Evolutionary conservation across 176 grass and related monocot genomes (phyloP).

Genomic region (Zizania latifolia): DNA sequence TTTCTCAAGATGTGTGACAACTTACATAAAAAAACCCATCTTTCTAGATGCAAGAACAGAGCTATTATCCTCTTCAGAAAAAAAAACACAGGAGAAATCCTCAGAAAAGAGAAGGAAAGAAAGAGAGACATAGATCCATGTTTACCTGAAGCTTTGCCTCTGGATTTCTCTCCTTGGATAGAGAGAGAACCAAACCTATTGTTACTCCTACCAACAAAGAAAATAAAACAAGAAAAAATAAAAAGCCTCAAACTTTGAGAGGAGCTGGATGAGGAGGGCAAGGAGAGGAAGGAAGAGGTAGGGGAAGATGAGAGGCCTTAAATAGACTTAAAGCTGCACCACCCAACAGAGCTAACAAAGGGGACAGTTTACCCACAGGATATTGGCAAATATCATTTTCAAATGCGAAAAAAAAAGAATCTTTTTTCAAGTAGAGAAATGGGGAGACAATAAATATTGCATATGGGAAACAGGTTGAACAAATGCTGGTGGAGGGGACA

Average conservation of each 20-base stretch:
- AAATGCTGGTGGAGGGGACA: constrained; percentile 23
- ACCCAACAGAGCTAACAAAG: constrained; percentile 19
- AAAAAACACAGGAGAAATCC: not conserved
- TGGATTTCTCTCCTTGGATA: constrained; percentile 22
- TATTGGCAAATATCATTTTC: constrained; percentile 19
- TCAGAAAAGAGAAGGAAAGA: not conserved
- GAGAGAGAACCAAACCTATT: not conserved
- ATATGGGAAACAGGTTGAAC: constrained; percentile 20
- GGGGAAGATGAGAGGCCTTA: constrained; percentile 35
- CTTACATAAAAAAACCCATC: not conserved
- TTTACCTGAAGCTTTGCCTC: constrained; percentile 52
- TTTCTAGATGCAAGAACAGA: not conserved
- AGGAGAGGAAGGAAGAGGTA: constrained; percentile 36
- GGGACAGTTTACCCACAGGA: constrained; percentile 39
- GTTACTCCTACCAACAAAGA: constrained; percentile 50
- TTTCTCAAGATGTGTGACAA: not conserved
- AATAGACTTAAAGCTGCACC: constrained; percentile 42
- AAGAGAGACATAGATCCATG: not conserved
- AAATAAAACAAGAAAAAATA: constrained; percentile 36
- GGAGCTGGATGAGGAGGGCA: constrained; percentile 25
- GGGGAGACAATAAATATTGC: not conserved
- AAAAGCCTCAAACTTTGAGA: constrained; percentile 27
- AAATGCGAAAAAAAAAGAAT: not conserved
- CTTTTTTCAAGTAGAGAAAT: not conserved
- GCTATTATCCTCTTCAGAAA: not conserved